Evolutionary conservation across 768 basidiomycete species (phyloP).

Genomic region (Leccinellum albellum): DNA sequence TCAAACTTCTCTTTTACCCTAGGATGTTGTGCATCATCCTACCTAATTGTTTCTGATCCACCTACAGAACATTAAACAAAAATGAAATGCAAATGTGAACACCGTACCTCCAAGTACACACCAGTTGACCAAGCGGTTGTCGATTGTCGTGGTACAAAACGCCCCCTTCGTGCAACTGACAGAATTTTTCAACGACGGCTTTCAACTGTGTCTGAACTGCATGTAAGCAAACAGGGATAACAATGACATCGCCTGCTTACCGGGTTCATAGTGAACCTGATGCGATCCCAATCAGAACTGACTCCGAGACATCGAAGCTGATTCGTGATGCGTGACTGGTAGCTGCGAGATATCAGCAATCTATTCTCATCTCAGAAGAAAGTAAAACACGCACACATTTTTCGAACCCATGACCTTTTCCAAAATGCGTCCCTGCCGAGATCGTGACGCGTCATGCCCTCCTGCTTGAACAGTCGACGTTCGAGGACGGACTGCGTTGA

Average conservation of each 20-base stretch:
- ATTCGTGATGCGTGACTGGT: conserved; percentile 86
- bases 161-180: conserved; percentile 85
- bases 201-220: conserved; percentile 54
- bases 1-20: conserved; percentile 89
- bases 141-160: conserved; percentile 93
- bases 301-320: too few species aligned
- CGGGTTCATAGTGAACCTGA: conserved; percentile 93
- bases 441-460: conserved; percentile 84
- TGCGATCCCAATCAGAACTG: conserved; percentile 91
- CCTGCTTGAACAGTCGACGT: conserved; percentile 79
- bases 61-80: conserved; percentile 39
- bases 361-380: neutral
- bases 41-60: conserved; percentile 88
- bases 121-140: conserved; percentile 97
- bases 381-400: conserved; percentile 65
- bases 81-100: neutral
- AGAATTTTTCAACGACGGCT: conserved; percentile 91
- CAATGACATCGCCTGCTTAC: conserved; percentile 37
- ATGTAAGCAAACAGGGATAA: neutral
- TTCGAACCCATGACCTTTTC: conserved; percentile 93
- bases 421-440: conserved; percentile 92
- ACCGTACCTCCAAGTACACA: conserved; percentile 88
- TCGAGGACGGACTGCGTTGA: conserved; percentile 98
- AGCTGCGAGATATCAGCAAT: too few species aligned
- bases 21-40: conserved; percentile 77